Evolutionary conservation across 164 flowering plant genomes (phyloP).

Genomic region (Macadamia tetraphylla): DNA sequence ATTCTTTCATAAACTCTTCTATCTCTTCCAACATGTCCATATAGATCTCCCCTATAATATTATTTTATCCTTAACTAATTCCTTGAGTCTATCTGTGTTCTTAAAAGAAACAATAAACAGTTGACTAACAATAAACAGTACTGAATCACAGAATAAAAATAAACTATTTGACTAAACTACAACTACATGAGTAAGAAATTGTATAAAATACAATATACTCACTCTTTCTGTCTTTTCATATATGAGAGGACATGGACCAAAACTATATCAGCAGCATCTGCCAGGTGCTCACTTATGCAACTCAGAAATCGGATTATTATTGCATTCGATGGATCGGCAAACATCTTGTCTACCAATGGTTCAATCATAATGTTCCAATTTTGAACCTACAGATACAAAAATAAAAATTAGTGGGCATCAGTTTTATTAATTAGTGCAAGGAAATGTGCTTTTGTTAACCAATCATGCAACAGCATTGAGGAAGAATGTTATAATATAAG

Average conservation of each 20-base stretch:
- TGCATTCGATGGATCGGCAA: slow-evolving; percentile 80
- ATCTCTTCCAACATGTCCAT: too few relatives aligned
- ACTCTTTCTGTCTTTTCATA: slow-evolving; percentile 49
- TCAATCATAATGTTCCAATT: slow-evolving; percentile 56
- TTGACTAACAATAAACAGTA: neutral
- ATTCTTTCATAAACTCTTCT: too few relatives aligned
- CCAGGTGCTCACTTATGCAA: slow-evolving; percentile 57
- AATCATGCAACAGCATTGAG: too few relatives aligned
- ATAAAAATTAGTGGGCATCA: slow-evolving; percentile 2
- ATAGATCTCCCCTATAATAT: too few relatives aligned
- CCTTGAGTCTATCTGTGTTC: too few relatives aligned
- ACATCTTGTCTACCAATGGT: slow-evolving; percentile 70
- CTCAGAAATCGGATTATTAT: slow-evolving; percentile 60
- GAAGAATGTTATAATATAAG: too few relatives aligned
- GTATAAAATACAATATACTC: slow-evolving; percentile 23
- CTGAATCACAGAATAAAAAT: neutral
- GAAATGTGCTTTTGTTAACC: too few relatives aligned
- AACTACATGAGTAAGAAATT: neutral
- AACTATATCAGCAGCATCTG: slow-evolving; percentile 48
- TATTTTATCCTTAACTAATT: too few relatives aligned
- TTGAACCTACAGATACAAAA: slow-evolving; percentile 44
- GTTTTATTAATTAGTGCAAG: too few relatives aligned
- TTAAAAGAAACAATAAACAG: too few relatives aligned
- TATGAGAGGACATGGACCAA: slow-evolving; percentile 43
- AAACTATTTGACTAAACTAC: neutral